Base-by-base conservation (phyloP, 805 yeast genomes). In the Sporopachydermia quercuum region DNA sequence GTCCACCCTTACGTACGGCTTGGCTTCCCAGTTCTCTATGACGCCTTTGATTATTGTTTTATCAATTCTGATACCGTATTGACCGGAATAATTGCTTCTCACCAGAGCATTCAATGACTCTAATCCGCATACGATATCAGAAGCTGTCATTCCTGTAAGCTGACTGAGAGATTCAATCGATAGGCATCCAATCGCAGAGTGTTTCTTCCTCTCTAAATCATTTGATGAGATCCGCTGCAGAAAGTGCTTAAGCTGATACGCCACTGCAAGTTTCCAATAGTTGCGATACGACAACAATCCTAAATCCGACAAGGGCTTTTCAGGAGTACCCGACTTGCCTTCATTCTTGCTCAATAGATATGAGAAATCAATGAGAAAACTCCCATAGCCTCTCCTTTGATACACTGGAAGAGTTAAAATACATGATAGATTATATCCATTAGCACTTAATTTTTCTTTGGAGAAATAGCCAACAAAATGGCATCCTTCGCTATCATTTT, bases 391-490 rank as follows among this genome's bases (percentile, higher is more conserved):
- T 45, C 74, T 74, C 39, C 95, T 60, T 58, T 89, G 96, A 53
- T 78, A 77, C 2, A 77, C 76, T 1, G 97, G 98, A 33, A 89
- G 60, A 0, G 96, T 86, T 49, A 91, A 62, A 35, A 91, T 89
- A 60, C 98, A 91, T 43, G 93, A 79, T 16, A 91, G 75, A 50
- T 89, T 89, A 54, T 82, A 85, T 47, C 73, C 77, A 0, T 89
- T 74, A 19, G 76, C 69, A 46, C 77, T 79, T 43, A 80, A 62
- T 49, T 78, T 78, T 50, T 87, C 96, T 51, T 91, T 91, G 16
- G 94, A 82, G 54, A 91, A 91, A 56, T 91, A 91, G 0, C 98
- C 98, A 33, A 87, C 87, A 58, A 91, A 81, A 52, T 83, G 86
- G 52, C 78, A 78, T 14, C 63, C 65, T 4, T 53, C 51, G 3